These are phyloP conservation scores for Incumbomyces lentus DNA, from an alignment of 2,329 filamentous ascomycete genomes.

Conservation along the genomic window DNA sequence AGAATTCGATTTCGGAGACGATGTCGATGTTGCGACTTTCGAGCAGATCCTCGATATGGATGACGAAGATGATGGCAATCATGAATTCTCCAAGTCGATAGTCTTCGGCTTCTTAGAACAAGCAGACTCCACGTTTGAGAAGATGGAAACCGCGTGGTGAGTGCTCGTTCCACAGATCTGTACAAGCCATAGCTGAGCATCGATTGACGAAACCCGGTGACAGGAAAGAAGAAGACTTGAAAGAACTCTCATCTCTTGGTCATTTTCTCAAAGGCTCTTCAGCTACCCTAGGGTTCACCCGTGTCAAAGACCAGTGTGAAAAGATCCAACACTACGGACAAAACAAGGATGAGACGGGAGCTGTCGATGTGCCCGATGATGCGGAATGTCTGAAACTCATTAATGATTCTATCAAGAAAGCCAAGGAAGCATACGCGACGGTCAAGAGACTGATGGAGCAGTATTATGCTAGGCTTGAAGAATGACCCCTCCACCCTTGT, in stretches of 20 bases:
- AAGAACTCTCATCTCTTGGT: slow-evolving; percentile 68
- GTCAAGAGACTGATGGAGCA: slow-evolving; percentile 59
- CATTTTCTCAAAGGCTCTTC: slow-evolving; percentile 98
- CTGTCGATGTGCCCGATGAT: slow-evolving; percentile 54
- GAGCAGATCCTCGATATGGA: slow-evolving; percentile 98
- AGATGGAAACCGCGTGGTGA: slow-evolving; percentile 60
- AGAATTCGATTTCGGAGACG: slow-evolving; percentile 58
- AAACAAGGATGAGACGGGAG: slow-evolving; percentile 67
- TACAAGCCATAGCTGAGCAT: background rate
- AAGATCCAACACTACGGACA: slow-evolving; percentile 92
- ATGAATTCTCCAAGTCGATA: slow-evolving; percentile 76
- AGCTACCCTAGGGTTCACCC: slow-evolving; percentile 79
- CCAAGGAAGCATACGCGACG: slow-evolving; percentile 67
- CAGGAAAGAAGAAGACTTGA: slow-evolving; percentile 59
- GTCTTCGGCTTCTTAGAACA: slow-evolving; percentile 91
- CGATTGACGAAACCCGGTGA: slow-evolving; percentile 10
- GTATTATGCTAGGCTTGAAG: slow-evolving; percentile 47
- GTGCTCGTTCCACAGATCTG: background rate
- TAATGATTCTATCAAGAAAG: slow-evolving; percentile 55
- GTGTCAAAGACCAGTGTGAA: slow-evolving; percentile 87
- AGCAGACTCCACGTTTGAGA: slow-evolving; percentile 70
- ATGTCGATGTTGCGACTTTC: slow-evolving; percentile 72
- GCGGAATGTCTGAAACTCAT: slow-evolving; percentile 60
- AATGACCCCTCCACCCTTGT: background rate
- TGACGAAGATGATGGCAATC: slow-evolving; percentile 60